phyloP scores from a whole-genome alignment of 495 filamentous ascomycete genomes.

The Jackrogersella minutella region DNA sequence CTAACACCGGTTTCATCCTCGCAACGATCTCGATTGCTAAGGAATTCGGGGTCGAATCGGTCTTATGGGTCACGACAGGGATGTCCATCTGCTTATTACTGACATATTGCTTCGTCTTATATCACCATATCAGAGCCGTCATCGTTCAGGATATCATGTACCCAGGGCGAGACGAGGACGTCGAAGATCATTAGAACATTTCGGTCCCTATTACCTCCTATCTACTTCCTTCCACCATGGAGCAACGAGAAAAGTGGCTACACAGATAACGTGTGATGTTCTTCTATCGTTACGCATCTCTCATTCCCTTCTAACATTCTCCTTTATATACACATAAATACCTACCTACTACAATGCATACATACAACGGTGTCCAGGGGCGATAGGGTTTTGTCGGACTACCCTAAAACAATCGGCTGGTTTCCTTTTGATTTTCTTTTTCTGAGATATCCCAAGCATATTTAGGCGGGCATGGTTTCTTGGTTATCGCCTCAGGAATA shows the following conservation, averaged over 20 bases:
- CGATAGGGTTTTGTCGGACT: conserved; percentile 24
- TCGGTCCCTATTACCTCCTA: neutral
- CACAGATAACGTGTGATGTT: conserved; percentile 37
- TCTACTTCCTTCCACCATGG: neutral
- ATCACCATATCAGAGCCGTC: conserved; percentile 63
- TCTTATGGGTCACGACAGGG: conserved; percentile 57
- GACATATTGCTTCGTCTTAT: conserved; percentile 66
- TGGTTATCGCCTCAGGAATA: conserved; percentile 15
- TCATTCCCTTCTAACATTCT: conserved; percentile 18
- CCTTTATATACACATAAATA: conserved; percentile 13
- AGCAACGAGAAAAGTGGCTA: conserved; percentile 16
- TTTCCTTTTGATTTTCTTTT: conserved; percentile 38
- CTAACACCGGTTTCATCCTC: conserved; percentile 65
- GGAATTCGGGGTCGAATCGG: conserved; percentile 49
- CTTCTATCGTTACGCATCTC: conserved; percentile 17
- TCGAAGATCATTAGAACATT: conserved; percentile 38
- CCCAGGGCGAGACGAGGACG: conserved; percentile 71
- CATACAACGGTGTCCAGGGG: conserved; percentile 22
- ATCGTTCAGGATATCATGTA: conserved; percentile 66
- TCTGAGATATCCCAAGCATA: conserved; percentile 39
- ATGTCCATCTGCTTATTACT: conserved; percentile 63
- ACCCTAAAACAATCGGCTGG: conserved; percentile 35
- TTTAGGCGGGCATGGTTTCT: conserved; percentile 24
- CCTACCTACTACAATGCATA: no score
- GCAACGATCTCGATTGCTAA: conserved; percentile 58